Conservation (phyloP, 805 yeast species). For the Scheffersomyces ergatensis region DNA sequence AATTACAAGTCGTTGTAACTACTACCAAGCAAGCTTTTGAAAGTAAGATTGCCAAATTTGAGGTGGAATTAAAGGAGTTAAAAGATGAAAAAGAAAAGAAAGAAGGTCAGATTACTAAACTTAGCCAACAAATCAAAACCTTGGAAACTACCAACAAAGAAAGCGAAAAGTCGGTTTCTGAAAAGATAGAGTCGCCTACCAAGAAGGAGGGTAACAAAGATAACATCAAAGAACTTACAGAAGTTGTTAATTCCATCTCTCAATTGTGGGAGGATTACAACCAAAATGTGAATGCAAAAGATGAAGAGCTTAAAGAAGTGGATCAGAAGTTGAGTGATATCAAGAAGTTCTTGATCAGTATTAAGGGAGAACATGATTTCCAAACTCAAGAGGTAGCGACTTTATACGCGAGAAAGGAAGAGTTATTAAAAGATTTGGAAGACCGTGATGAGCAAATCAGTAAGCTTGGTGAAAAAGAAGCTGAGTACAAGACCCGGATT, state of each 20-base stretch:
- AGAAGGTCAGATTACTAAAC: too few relatives aligned
- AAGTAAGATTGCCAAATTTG: neutral
- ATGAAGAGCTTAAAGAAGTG: constrained; percentile 2
- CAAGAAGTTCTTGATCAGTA: neutral
- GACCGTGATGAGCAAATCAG: too few relatives aligned
- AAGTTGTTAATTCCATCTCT: neutral
- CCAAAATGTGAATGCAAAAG: neutral
- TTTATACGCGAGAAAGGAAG: neutral
- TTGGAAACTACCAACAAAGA: neutral
- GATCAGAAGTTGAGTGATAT: neutral
- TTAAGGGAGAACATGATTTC: neutral
- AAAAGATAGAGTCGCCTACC: neutral
- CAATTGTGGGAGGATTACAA: neutral
- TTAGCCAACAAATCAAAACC: neutral
- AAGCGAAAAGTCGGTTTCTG: neutral
- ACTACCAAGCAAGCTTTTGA: neutral
- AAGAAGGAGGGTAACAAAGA: neutral
- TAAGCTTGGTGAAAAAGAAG: neutral
- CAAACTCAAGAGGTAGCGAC: neutral
- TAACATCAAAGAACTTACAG: neutral
- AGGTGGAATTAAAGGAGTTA: too few relatives aligned
- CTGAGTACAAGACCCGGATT: neutral
- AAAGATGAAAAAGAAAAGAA: too few relatives aligned
- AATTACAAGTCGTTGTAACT: constrained; percentile 2
- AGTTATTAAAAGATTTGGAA: neutral